These are phyloP conservation scores for Penicillium hordei DNA, from an alignment of 2,329 filamentous ascomycete species.

Conservation along the genomic window DNA sequence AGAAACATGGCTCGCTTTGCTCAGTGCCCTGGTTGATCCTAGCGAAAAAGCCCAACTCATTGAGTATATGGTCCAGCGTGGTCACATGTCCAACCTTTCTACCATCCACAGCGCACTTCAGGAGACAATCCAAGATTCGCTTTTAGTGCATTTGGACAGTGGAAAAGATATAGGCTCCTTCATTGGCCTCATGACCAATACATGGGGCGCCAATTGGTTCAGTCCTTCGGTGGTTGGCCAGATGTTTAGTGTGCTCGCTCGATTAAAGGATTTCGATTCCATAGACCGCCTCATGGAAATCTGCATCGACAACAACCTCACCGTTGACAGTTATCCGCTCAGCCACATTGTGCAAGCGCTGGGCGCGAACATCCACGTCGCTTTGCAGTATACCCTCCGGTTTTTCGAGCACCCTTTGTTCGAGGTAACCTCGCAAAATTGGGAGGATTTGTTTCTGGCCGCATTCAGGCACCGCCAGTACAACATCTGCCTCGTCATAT, in stretches of 20 bases:
- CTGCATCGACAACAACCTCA: constrained; percentile 31
- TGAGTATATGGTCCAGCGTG: constrained; percentile 33
- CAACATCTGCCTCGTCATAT: constrained; percentile 49
- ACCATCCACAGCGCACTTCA: constrained; percentile 30
- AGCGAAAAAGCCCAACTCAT: constrained; percentile 32
- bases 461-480: constrained; percentile 40
- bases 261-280: constrained; percentile 27
- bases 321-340: constrained; percentile 30
- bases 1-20: constrained; percentile 46
- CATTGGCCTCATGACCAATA: constrained; percentile 38
- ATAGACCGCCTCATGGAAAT: constrained; percentile 33
- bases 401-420: constrained; percentile 22
- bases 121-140: constrained; percentile 34
- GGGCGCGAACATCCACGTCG: constrained; percentile 24
- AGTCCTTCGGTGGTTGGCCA: constrained; percentile 36
- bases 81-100: constrained; percentile 28
- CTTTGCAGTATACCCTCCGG: constrained; percentile 25
- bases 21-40: constrained; percentile 31
- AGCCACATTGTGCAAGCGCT: constrained; percentile 32
- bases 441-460: constrained; percentile 43
- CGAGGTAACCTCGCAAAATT: constrained; percentile 26
- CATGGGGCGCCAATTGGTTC: constrained; percentile 41
- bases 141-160: constrained; percentile 35
- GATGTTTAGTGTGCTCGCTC: constrained; percentile 38
- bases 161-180: constrained; percentile 39